These are phyloP conservation scores for Mortierella sp. DNA, from an alignment of 371 early-diverging fungal genomes.

Conservation along the genomic window DNA sequence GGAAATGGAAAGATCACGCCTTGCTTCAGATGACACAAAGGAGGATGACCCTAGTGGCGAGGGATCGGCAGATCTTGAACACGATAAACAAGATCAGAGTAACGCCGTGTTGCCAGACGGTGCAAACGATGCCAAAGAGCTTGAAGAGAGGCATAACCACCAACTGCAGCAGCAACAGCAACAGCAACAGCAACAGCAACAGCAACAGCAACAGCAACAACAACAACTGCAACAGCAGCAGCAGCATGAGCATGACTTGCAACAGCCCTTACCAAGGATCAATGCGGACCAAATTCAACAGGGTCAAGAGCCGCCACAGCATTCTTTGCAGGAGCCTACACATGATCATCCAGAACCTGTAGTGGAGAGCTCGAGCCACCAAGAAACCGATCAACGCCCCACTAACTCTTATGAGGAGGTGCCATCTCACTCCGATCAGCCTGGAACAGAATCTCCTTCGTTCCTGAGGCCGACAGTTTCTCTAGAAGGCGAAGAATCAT, in stretches of 20 bases:
- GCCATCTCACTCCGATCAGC: background rate
- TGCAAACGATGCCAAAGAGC: conserved; percentile 54
- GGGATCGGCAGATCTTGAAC: conserved; percentile 7
- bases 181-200: background rate
- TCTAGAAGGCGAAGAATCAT: conserved; percentile 3
- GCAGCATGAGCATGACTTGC: background rate
- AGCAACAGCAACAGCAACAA: background rate
- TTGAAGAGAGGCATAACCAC: conserved; percentile 22
- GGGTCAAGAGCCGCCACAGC: too few relatives aligned
- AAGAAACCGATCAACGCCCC: background rate
- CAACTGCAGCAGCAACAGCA: background rate
- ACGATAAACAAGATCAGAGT: conserved; percentile 17
- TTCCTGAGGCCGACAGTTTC: background rate
- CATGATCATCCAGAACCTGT: background rate
- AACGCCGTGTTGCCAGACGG: conserved; percentile 37
- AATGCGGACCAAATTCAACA: background rate
- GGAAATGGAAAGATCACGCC: conserved; percentile 34
- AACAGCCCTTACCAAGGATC: background rate
- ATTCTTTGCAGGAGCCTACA: background rate
- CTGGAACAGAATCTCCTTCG: conserved; percentile 6
- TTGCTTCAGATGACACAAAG: conserved; percentile 46
- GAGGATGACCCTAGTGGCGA: conserved; percentile 36
- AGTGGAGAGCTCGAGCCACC: background rate
- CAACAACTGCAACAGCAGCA: background rate
- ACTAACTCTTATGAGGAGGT: background rate